Conservation (phyloP, 371 early-diverging fungal genomes). For the Gilbertella persicaria region DNA sequence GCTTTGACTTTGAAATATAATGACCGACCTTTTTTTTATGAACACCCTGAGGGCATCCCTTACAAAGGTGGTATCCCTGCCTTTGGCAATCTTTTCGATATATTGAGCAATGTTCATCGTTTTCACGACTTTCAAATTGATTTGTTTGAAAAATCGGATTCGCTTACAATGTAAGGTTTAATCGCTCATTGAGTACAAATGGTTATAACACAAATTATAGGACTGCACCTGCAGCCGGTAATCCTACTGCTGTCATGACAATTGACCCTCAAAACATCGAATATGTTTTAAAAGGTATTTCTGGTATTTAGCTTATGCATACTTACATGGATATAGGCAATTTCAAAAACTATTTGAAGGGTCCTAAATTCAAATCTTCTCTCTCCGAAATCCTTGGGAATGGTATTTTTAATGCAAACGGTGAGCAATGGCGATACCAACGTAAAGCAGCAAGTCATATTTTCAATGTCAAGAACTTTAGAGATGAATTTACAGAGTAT, state of each 20-base stretch:
- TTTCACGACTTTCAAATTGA: slow-evolving; percentile 22
- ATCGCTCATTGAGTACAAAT: neutral
- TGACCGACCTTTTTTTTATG: slow-evolving; percentile 39
- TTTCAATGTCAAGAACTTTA: slow-evolving; percentile 74
- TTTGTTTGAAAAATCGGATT: slow-evolving; percentile 13
- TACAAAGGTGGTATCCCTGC: slow-evolving; percentile 29
- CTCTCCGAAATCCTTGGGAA: slow-evolving; percentile 60
- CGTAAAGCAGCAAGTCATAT: slow-evolving; percentile 70
- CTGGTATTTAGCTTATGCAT: neutral
- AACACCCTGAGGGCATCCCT: slow-evolving; percentile 33
- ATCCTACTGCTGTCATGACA: slow-evolving; percentile 33
- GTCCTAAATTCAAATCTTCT: slow-evolving; percentile 35
- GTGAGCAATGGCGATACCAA: slow-evolving; percentile 66
- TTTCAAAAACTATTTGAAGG: slow-evolving; percentile 65
- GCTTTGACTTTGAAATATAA: slow-evolving; percentile 32
- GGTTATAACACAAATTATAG: slow-evolving; percentile 11
- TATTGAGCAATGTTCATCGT: slow-evolving; percentile 23
- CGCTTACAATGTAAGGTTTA: slow-evolving; percentile 24
- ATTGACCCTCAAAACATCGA: slow-evolving; percentile 49
- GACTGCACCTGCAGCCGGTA: slow-evolving; percentile 29
- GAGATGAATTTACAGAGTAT: slow-evolving; percentile 61
- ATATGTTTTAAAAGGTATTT: slow-evolving; percentile 24
- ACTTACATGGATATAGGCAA: slow-evolving; percentile 26
- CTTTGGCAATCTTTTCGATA: slow-evolving; percentile 24
- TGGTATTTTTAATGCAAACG: slow-evolving; percentile 77